Conservation (phyloP, 495 filamentous ascomycete genomes). For the Xylaria cubensis region DNA sequence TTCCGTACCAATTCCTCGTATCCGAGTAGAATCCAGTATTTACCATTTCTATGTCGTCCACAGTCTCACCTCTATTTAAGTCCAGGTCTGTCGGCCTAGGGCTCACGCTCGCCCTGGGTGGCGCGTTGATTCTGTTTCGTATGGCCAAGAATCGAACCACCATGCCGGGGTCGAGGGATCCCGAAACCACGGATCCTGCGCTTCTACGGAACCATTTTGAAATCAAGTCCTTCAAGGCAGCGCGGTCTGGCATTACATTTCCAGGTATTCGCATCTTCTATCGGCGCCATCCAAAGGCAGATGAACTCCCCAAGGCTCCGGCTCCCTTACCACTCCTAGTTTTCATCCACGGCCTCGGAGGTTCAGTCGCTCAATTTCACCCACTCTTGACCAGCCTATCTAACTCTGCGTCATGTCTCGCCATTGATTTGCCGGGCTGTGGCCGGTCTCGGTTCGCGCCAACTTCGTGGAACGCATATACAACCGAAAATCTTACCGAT, state of each 20-base stretch:
- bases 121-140: slow-evolving; percentile 35
- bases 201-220: slow-evolving; percentile 79
- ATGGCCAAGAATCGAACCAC: slow-evolving; percentile 39
- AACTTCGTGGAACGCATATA: slow-evolving; percentile 78
- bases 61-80: slow-evolving; percentile 28
- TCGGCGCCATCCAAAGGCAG: slow-evolving; percentile 77
- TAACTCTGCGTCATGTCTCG: slow-evolving; percentile 85
- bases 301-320: slow-evolving; percentile 74
- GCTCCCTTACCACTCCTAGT: slow-evolving; percentile 83
- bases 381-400: slow-evolving; percentile 81
- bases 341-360: slow-evolving; percentile 90
- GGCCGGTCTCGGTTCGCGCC: slow-evolving; percentile 77
- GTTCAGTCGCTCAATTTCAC: slow-evolving; percentile 86
- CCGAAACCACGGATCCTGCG: slow-evolving; percentile 68
- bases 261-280: slow-evolving; percentile 83
- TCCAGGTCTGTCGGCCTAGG: slow-evolving; percentile 32
- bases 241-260: slow-evolving; percentile 67
- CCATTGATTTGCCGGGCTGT: slow-evolving; percentile 89
- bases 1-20: slow-evolving; percentile 3
- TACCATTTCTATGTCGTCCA: slow-evolving; percentile 34
- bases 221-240: slow-evolving; percentile 72
- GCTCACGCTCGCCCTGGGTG: slow-evolving; percentile 33
- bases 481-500: slow-evolving; percentile 74
- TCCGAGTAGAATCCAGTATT: slow-evolving; percentile 29
- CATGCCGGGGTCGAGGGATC: slow-evolving; percentile 38